phyloP scores from a whole-genome alignment of 1,139 yeast genomes.

The Wickerhamomyces sp. region DNA sequence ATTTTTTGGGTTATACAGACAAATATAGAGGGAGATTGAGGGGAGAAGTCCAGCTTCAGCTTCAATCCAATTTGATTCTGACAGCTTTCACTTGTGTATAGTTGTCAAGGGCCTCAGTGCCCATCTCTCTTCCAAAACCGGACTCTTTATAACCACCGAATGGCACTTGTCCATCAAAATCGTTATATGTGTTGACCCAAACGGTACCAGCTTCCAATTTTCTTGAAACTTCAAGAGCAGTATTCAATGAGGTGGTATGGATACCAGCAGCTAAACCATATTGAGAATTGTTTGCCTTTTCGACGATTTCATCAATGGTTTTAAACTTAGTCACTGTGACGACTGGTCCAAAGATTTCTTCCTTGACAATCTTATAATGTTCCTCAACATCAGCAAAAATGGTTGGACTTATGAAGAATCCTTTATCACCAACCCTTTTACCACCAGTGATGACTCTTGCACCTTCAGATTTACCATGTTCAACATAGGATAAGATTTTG shows the following conservation, averaged over 20 bases:
- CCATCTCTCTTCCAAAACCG: conserved; percentile 69
- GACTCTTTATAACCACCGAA: conserved; percentile 60
- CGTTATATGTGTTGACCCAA: conserved; percentile 50
- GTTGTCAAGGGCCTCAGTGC: conserved; percentile 54
- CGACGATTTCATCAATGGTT: conserved; percentile 48
- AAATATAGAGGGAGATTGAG: not conserved
- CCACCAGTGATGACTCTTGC: conserved; percentile 57
- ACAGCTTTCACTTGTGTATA: conserved; percentile 60
- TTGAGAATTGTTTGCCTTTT: conserved; percentile 49
- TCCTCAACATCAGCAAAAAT: conserved; percentile 60
- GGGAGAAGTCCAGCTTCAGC: not conserved
- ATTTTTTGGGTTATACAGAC: no score
- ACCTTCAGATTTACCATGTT: conserved; percentile 55
- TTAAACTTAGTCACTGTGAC: conserved; percentile 52
- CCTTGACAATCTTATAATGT: conserved; percentile 58
- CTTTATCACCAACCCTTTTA: conserved; percentile 48
- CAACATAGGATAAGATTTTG: conserved; percentile 52
- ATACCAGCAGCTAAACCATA: conserved; percentile 65
- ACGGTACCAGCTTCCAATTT: conserved; percentile 55
- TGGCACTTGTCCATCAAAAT: conserved; percentile 47
- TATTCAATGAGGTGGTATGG: conserved; percentile 45
- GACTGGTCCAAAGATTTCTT: conserved; percentile 67
- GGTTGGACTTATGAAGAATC: conserved; percentile 66
- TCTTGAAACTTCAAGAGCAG: conserved; percentile 43
- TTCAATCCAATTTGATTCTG: conserved; percentile 32